A percentile compares a stretch with the other conserved stretches of the same genome.
Conservation (phyloP, 2,329 filamentous ascomycete species). For the Chrysoporthe cubensis region DNA sequence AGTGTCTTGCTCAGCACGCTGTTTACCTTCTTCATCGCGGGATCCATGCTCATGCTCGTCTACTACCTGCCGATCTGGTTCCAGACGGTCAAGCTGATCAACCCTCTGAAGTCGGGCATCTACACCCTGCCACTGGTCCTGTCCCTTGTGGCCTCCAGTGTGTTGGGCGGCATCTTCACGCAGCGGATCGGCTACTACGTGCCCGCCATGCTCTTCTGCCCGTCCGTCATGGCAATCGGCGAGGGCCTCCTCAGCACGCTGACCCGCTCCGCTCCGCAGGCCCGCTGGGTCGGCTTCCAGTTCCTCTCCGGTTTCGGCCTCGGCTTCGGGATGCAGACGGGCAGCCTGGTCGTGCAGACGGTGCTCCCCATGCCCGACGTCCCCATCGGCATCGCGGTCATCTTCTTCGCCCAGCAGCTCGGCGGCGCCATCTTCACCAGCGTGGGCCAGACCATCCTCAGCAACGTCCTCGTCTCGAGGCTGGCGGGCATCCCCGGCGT, state of each 20-base stretch:
- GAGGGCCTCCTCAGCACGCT: conserved; percentile 63
- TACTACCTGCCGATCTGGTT: conserved; percentile 62
- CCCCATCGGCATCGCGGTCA: conserved; percentile 58
- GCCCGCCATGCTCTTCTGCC: conserved; percentile 57
- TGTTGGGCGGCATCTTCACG: conserved; percentile 52
- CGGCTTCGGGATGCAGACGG: conserved; percentile 62
- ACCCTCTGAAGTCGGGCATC: conserved; percentile 59
- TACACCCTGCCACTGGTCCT: conserved; percentile 61
- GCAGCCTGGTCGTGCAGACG: conserved; percentile 60
- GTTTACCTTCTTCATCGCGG: conserved; percentile 52
- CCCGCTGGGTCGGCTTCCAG: conserved; percentile 64
- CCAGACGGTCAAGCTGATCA: conserved; percentile 58
- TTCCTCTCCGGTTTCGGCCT: conserved; percentile 62
- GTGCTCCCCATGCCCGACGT: conserved; percentile 56
- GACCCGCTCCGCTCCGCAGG: conserved; percentile 47
- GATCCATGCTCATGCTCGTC: conserved; percentile 57
- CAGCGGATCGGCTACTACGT: conserved; percentile 63
- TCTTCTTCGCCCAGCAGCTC: conserved; percentile 62
- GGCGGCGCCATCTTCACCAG: conserved; percentile 63
- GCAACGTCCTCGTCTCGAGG: conserved; percentile 46
- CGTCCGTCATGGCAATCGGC: conserved; percentile 55
- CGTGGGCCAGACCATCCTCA: conserved; percentile 59
- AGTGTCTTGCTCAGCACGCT: conserved; percentile 54
- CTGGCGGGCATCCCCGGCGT: conserved; percentile 48
- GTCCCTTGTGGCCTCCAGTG: conserved; percentile 56